Conservation (phyloP, 2,329 filamentous ascomycete genomes). For the Claviceps arundinis region DNA sequence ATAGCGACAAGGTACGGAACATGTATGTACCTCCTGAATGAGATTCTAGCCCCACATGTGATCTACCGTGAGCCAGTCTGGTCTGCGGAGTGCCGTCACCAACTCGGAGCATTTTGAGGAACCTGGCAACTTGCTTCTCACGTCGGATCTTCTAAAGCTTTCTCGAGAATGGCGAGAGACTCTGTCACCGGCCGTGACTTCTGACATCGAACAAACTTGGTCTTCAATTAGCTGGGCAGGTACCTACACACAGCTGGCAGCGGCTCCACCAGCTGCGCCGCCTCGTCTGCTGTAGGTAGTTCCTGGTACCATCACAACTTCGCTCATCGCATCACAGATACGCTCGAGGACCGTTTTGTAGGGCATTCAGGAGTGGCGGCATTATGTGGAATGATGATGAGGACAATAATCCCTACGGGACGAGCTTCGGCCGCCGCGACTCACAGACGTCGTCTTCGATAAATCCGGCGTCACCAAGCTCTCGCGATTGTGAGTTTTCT, state of each 20-base stretch:
- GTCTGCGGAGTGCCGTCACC: not conserved
- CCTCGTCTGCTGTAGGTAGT: slow-evolving; percentile 1
- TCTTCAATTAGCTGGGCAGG: not conserved
- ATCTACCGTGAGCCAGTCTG: not conserved
- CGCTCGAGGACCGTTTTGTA: not conserved
- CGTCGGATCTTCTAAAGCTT: not conserved
- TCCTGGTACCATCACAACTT: not conserved
- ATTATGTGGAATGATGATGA: slow-evolving; percentile 98
- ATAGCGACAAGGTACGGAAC: no score
- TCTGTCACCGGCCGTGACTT: slow-evolving; percentile 7
- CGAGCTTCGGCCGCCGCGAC: slow-evolving; percentile 78
- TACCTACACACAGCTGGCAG: slow-evolving; percentile 1
- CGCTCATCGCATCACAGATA: not conserved
- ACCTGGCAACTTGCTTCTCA: not conserved
- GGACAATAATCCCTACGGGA: slow-evolving; percentile 90
- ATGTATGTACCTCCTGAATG: no score
- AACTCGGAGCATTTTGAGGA: not conserved
- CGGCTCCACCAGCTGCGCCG: slow-evolving; percentile 1
- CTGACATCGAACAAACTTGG: slow-evolving; percentile 1
- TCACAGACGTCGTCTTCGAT: slow-evolving; percentile 57
- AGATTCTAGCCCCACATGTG: not conserved
- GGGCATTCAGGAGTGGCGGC: slow-evolving; percentile 3
- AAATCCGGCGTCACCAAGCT: slow-evolving; percentile 49
- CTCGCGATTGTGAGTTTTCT: slow-evolving; percentile 40
- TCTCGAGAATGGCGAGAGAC: slow-evolving; percentile 12